Evolutionary conservation across 2,329 filamentous ascomycete species (phyloP).

Genomic region (Fusarium xyrophilum): DNA sequence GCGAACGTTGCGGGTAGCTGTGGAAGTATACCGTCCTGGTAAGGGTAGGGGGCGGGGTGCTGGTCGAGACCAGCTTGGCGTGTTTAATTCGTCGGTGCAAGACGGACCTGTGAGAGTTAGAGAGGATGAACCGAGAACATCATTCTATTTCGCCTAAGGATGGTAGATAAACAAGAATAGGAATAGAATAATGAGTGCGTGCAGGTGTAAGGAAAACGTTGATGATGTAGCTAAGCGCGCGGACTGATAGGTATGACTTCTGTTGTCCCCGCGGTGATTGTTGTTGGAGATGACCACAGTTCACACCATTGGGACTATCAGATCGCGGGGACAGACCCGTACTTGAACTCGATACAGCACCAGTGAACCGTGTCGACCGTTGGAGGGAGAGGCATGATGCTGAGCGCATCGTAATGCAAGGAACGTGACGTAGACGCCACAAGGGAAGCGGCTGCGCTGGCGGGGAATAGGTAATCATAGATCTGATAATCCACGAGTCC

Average conservation of each 20-base stretch:
- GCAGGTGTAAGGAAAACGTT: conserved; percentile 8
- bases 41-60: conserved; percentile 31
- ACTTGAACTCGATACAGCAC: neutral
- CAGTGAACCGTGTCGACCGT: conserved; percentile 1
- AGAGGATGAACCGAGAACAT: neutral
- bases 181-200: neutral
- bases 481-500: neutral
- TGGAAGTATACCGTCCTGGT: conserved; percentile 25
- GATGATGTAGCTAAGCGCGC: conserved; percentile 34
- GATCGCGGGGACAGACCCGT: neutral
- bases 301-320: neutral
- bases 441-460: conserved; percentile 21
- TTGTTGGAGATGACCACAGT: neutral
- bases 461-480: conserved; percentile 13
- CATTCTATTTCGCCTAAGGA: neutral
- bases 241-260: conserved; percentile 12
- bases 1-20: conserved; percentile 23
- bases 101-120: conserved; percentile 22
- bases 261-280: conserved; percentile 10
- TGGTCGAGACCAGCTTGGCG: conserved; percentile 23
- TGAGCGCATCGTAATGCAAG: conserved; percentile 27
- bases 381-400: conserved; percentile 2
- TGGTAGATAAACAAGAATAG: neutral
- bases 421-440: conserved; percentile 39
- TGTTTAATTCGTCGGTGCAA: conserved; percentile 25